phyloP scores from a whole-genome alignment of 345 rosid species.

The Brassica juncea region DNA sequence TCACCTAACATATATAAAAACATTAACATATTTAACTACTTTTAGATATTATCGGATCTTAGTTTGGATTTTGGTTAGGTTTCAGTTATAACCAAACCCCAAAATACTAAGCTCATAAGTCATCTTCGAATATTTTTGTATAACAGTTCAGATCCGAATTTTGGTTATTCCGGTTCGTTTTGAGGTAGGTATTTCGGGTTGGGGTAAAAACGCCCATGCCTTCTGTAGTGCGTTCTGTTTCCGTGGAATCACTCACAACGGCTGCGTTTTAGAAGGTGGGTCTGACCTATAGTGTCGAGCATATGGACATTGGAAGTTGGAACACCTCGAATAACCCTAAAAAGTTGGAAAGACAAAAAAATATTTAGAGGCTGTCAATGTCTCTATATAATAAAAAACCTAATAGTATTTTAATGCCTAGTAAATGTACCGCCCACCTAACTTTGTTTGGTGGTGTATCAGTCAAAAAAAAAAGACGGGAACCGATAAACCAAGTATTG shows the following conservation, averaged over 20 bases:
- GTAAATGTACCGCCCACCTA: constrained; percentile 41
- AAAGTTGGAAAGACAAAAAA: constrained; percentile 32
- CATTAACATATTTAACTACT: too few relatives aligned
- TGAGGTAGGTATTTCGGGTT: too few relatives aligned
- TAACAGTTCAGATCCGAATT: too few relatives aligned
- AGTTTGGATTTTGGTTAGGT: too few relatives aligned
- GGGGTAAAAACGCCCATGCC: too few relatives aligned
- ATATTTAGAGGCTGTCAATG: constrained; percentile 9
- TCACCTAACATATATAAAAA: too few relatives aligned
- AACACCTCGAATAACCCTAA: constrained; percentile 37
- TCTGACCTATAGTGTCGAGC: background rate
- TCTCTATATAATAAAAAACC: background rate
- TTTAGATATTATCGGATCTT: too few relatives aligned
- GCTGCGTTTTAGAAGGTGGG: background rate
- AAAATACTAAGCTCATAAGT: too few relatives aligned
- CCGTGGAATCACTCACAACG: background rate
- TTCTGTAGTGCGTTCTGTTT: too few relatives aligned
- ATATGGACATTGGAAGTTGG: constrained; percentile 28
- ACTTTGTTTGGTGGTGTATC: constrained; percentile 28
- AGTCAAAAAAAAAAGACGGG: constrained; percentile 13
- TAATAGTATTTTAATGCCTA: constrained; percentile 1
- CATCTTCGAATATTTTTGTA: too few relatives aligned
- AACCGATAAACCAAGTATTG: constrained; percentile 34
- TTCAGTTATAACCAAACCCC: too few relatives aligned
- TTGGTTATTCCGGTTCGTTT: too few relatives aligned